Conservation (phyloP, 2,329 filamentous ascomycete genomes). For the Diaporthe aspalathi region DNA sequence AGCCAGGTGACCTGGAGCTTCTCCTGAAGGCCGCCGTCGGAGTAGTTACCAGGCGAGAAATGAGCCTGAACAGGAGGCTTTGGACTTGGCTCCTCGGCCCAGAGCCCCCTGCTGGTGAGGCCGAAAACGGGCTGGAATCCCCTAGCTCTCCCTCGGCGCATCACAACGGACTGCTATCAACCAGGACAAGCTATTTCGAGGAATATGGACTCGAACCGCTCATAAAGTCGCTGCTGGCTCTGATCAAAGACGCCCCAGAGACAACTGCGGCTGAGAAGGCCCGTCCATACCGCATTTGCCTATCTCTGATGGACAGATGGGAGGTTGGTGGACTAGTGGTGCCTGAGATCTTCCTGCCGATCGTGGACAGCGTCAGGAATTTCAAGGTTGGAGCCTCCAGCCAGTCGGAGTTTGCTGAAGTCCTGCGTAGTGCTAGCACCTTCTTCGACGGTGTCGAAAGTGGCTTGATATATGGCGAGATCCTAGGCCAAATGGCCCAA, state of each 20-base stretch:
- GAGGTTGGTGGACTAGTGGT: slow-evolving; percentile 93
- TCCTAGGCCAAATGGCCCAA: slow-evolving; percentile 75
- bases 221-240: slow-evolving; percentile 77
- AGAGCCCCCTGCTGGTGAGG: slow-evolving; percentile 63
- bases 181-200: slow-evolving; percentile 84
- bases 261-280: slow-evolving; percentile 75
- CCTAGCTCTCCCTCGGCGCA: slow-evolving; percentile 56
- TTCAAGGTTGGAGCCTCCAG: slow-evolving; percentile 75
- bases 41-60: slow-evolving; percentile 90
- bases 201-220: slow-evolving; percentile 80
- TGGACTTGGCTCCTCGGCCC: slow-evolving; percentile 97
- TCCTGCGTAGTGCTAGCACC: slow-evolving; percentile 90
- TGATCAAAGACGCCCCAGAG: slow-evolving; percentile 68
- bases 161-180: slow-evolving; percentile 59
- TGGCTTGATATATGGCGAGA: slow-evolving; percentile 88
- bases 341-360: slow-evolving; percentile 87
- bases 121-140: slow-evolving; percentile 60
- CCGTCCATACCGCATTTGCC: slow-evolving; percentile 87
- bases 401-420: slow-evolving; percentile 83
- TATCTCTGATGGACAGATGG: slow-evolving; percentile 98
- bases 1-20: slow-evolving; percentile 80
- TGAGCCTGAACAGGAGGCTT: slow-evolving; percentile 94
- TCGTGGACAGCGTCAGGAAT: slow-evolving; percentile 80
- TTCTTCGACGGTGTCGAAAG: slow-evolving; percentile 99
- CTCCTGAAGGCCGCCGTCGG: slow-evolving; percentile 85